Percentiles rank a stretch among this genome's conserved stretches.
Evolutionary conservation across 805 yeast species (phyloP).

Genomic region (Scheffersomyces stipitis): DNA sequence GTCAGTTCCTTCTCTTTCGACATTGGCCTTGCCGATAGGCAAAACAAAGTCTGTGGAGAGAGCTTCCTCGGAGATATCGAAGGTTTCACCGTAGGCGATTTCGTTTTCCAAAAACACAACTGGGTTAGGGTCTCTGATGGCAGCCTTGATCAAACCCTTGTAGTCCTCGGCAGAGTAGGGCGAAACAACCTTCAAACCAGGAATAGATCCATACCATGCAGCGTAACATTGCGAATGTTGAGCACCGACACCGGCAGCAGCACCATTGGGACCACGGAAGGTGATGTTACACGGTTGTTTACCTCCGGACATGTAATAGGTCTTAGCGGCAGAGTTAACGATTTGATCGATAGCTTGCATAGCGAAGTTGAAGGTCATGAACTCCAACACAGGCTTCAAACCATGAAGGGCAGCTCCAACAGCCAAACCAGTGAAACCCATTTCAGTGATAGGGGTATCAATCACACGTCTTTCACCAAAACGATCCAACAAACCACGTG

Average conservation of each 20-base stretch:
- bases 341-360: slow-evolving; percentile 99
- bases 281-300: slow-evolving; percentile 95
- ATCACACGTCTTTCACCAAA: slow-evolving; percentile 92
- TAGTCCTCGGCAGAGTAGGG: slow-evolving; percentile 96
- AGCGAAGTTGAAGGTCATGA: slow-evolving; percentile 99
- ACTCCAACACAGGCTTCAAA: slow-evolving; percentile 94
- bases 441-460: slow-evolving; percentile 98
- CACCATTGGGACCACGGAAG: slow-evolving; percentile 99
- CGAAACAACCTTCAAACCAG: slow-evolving; percentile 94
- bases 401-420: slow-evolving; percentile 97
- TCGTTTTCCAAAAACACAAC: slow-evolving; percentile 96
- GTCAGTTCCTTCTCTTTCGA: slow-evolving; percentile 92
- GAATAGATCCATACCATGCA: slow-evolving; percentile 97
- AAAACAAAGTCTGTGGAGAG: slow-evolving; percentile 83
- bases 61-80: slow-evolving; percentile 87
- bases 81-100: slow-evolving; percentile 87
- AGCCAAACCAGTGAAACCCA: slow-evolving; percentile 96
- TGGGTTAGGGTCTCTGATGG: slow-evolving; percentile 98
- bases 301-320: slow-evolving; percentile 99
- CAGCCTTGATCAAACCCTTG: slow-evolving; percentile 93
- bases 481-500: slow-evolving; percentile 92
- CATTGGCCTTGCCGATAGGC: slow-evolving; percentile 94
- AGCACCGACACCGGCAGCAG: slow-evolving; percentile 99
- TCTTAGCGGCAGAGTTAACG: slow-evolving; percentile 97
- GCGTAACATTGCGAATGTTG: slow-evolving; percentile 98